phyloP scores from a whole-genome alignment of 495 filamentous ascomycete species.

The Daldinia vernicosa region DNA sequence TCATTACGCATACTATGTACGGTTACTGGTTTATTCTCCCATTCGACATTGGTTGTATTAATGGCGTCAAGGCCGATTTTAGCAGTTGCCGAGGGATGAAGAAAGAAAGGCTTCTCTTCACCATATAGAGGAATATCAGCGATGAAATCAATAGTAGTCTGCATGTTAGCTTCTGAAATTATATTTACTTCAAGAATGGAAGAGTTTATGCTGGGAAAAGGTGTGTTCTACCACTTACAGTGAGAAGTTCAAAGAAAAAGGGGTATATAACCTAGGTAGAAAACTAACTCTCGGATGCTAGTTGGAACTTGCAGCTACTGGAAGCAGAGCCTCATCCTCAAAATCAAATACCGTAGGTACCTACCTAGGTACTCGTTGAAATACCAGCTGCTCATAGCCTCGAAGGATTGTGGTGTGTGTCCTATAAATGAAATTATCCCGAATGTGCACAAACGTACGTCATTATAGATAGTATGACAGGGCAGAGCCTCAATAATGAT shows the following conservation, averaged over 20 bases:
- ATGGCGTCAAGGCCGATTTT: slow-evolving; percentile 9
- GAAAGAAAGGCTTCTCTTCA: slow-evolving; percentile 21
- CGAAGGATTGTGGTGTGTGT: too few relatives aligned
- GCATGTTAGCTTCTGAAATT: slow-evolving; percentile 1
- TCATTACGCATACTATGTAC: slow-evolving; percentile 16
- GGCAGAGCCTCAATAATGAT: too few relatives aligned
- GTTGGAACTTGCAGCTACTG: too few relatives aligned
- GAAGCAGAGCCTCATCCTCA: neutral
- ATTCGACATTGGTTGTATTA: slow-evolving; percentile 19
- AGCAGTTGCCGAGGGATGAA: slow-evolving; percentile 12
- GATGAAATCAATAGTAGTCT: slow-evolving; percentile 21
- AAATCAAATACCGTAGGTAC: too few relatives aligned
- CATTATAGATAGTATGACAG: too few relatives aligned
- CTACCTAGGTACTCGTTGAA: neutral
- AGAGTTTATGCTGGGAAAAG: neutral
- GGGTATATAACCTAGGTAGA: too few relatives aligned
- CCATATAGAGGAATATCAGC: slow-evolving; percentile 10
- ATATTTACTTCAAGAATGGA: neutral
- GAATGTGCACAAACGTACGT: too few relatives aligned
- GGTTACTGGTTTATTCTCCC: slow-evolving; percentile 14
- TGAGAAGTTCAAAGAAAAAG: neutral
- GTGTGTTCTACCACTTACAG: neutral
- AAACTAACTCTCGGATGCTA: too few relatives aligned
- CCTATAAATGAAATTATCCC: too few relatives aligned
- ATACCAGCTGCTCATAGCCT: too few relatives aligned